Evolutionary conservation across 352 stramenopile species (phyloP).

Genomic region (Pythium scleroteichum): DNA sequence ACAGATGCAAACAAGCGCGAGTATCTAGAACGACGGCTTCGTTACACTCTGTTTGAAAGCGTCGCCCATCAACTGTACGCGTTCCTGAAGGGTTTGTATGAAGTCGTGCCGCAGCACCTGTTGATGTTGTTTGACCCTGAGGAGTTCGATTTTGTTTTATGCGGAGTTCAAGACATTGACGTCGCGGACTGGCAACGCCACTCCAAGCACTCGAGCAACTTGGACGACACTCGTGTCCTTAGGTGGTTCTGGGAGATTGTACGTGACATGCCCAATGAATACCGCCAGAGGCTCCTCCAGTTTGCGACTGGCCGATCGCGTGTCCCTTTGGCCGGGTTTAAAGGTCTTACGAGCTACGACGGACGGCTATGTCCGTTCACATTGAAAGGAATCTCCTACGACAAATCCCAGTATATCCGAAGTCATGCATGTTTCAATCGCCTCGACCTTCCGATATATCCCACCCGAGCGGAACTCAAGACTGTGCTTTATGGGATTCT

Average conservation of each 20-base stretch:
- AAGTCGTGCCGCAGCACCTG: constrained; percentile 94
- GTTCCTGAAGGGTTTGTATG: constrained; percentile 94
- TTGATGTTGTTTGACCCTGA: constrained; percentile 97
- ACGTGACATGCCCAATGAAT: constrained; percentile 82
- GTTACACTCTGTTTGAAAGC: constrained; percentile 59
- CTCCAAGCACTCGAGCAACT: constrained; percentile 60
- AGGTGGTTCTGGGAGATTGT: constrained; percentile 98
- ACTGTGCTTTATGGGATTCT: constrained; percentile 25
- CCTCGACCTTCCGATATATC: constrained; percentile 27
- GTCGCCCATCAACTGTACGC: constrained; percentile 56
- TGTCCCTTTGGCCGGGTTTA: constrained; percentile 76
- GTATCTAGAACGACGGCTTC: constrained; percentile 90
- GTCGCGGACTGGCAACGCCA: constrained; percentile 94
- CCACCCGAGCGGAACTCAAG: constrained; percentile 24
- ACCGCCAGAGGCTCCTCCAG: constrained; percentile 70
- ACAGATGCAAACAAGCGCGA: constrained; percentile 94
- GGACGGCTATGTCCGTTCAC: constrained; percentile 74
- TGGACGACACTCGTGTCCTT: constrained; percentile 36
- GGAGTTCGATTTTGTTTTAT: constrained; percentile 97
- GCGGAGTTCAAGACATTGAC: constrained; percentile 94
- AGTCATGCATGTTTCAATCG: constrained; percentile 35
- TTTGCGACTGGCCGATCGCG: constrained; percentile 81
- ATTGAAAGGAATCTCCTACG: constrained; percentile 43
- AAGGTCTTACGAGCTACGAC: constrained; percentile 79
- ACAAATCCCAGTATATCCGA: constrained; percentile 26